Evolutionary conservation across 768 basidiomycete genomes (phyloP), one percentile per base, ranked within the genome.

Genomic region (Suillus hirtellus): DNA sequence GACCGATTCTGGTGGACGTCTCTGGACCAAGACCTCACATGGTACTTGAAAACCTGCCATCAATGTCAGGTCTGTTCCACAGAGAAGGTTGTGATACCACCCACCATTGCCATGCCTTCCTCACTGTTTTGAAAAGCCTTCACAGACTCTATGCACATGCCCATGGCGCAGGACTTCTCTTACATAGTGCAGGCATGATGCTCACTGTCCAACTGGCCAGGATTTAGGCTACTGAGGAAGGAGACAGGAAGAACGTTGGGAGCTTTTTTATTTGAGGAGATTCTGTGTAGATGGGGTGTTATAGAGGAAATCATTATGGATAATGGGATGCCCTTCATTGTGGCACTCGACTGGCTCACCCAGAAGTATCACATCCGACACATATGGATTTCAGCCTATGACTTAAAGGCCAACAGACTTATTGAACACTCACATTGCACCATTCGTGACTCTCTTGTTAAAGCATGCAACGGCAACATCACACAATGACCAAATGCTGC

Each of bases 141-240:
- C 37, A 38, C 74, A 3, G 74, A 79, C 63, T 69, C 69, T 0
- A 69, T 78, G 42, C 63, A 74, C 47, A 76, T 79, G 76, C 66
- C 67, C 1, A 56, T 0, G 1, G 34, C 46, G 2, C 43, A 50
- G 0, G 46, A 34, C 1, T 60, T 24, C 8, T 34, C 44, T 4
- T 60, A 60, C 9, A 60, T 60, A 8, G 19, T 60, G 6, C 38
- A 59, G 3, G 54, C n/a, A n/a, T n/a, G n/a, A n/a, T n/a, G n/a
- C n/a, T n/a, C n/a, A n/a, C n/a, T n/a, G n/a, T n/a, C n/a, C n/a
- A n/a, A n/a, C n/a, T n/a, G n/a, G n/a, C n/a, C n/a, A 24, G 24
- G 2, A 2, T 24, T 24, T 24, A 24, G 24, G 2, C 24, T 24
- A 2, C 24, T 24, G 24, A 24, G 24, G 24, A 24, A 24, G 24